Conservation (phyloP, 129 eudicot species). For the Ambrosia trifida region DNA sequence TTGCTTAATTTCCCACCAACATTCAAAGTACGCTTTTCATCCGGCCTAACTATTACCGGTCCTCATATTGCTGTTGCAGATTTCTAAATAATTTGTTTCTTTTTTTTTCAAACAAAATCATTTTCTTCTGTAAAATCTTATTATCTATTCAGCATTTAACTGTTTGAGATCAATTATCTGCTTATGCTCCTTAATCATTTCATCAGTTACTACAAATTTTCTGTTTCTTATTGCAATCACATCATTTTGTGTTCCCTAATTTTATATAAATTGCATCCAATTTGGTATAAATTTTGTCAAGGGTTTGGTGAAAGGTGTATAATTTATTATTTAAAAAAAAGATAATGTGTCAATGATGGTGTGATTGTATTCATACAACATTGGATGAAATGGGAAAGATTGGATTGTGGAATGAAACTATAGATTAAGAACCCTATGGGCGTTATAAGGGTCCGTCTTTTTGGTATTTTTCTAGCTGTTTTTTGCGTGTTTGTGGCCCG, state of each 20-base stretch:
- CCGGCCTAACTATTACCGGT: too few relatives aligned
- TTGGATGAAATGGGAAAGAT: conserved; percentile 44
- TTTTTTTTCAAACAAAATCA: too few relatives aligned
- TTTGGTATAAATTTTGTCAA: background rate
- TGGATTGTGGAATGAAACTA: conserved; percentile 24
- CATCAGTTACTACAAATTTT: conserved; percentile 11
- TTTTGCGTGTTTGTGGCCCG: conserved; percentile 43
- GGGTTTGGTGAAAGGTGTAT: conserved; percentile 12
- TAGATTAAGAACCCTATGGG: conserved; percentile 52
- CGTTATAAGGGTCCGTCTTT: conserved; percentile 42
- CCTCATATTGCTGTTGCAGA: background rate
- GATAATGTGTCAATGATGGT: conserved; percentile 26
- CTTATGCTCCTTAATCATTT: conserved; percentile 4
- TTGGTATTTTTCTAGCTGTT: conserved; percentile 43
- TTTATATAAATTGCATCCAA: background rate
- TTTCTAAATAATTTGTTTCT: background rate
- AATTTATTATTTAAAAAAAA: background rate
- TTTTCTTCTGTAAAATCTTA: background rate
- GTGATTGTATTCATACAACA: conserved; percentile 15
- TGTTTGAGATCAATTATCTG: conserved; percentile 19
- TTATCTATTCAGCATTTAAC: conserved; percentile 33
- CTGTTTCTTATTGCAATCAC: background rate
- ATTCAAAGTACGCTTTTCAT: too few relatives aligned
- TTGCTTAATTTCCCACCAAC: too few relatives aligned
- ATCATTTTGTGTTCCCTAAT: background rate